Evolutionary conservation across 2,329 filamentous ascomycete genomes (phyloP), one percentile per base, ranked within the genome.

Genomic region (Dactylellina haptotyla): DNA sequence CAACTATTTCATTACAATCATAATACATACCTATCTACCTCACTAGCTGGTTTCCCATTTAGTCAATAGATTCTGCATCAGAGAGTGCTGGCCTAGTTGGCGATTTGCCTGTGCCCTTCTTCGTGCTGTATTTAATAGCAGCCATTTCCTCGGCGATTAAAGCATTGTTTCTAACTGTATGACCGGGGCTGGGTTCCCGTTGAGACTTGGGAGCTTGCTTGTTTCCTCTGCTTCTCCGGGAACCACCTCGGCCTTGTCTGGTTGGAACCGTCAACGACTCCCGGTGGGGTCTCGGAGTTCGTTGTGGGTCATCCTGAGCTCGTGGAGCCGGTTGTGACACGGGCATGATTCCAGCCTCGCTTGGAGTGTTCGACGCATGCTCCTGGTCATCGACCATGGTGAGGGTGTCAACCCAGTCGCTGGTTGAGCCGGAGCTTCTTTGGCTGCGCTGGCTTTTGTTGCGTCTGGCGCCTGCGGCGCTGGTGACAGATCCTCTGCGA

Each of bases 331-430:
- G 26, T 16, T 34, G 16, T 4, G n/a, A n/a, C n/a, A 18, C 23
- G 26, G 43, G 57, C 9, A 20, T 26, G 23, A 59, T 26, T 12
- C 41, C 56, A 14, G 41, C 20, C n/a, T 25, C 34, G 9, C 58
- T 65, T 1, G 59, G 45, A 12, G 50, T 46, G 6, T 14, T 28
- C 20, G 32, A 39, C 16, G 39, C 45, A 30, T 16, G 41, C 23
- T 69, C 64, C 14, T 54, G 16, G n/a, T 72, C 67, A 34, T 65
- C 67, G 9, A 65, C 56, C 46, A 72, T 51, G 20, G 67, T 72
- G 5, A 72, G 46, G 6, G 67, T 72, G 46, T 72, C 67, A 14
- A 72, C 32, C 67, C 67, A 72, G 14, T 72, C 67, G 50, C 67
- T 65, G 5, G 64, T 59, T 0, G 66, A 71, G 4, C 37, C 37